phyloP scores from a whole-genome alignment of 768 basidiomycete genomes.

The Pulveroboletus ravenelii region DNA sequence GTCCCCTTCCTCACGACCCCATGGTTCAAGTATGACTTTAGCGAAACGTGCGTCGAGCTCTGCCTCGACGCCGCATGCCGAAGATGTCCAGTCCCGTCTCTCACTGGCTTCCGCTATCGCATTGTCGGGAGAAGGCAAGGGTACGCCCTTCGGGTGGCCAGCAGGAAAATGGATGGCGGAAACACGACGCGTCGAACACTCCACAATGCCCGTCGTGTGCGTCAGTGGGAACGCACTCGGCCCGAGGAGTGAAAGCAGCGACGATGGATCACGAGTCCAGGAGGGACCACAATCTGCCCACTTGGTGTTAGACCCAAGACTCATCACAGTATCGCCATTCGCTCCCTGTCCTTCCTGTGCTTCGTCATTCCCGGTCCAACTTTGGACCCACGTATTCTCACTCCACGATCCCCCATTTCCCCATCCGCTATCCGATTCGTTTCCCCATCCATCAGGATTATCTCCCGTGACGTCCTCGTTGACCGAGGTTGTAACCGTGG shows the following conservation, averaged over 20 bases:
- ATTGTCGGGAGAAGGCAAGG: neutral
- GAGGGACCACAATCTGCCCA: conserved; percentile 18
- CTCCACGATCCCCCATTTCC: neutral
- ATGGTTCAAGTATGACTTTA: conserved; percentile 51
- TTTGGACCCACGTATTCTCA: conserved; percentile 12
- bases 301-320: neutral
- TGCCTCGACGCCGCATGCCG: conserved; percentile 37
- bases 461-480: neutral
- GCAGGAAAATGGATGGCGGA: conserved; percentile 41
- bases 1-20: conserved; percentile 41
- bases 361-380: conserved; percentile 1
- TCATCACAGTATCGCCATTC: neutral
- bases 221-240: conserved; percentile 55
- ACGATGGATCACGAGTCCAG: conserved; percentile 20
- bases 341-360: conserved; percentile 8
- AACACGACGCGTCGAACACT: conserved; percentile 59
- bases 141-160: conserved; percentile 13
- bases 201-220: conserved; percentile 61
- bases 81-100: conserved; percentile 14
- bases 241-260: conserved; percentile 46
- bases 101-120: conserved; percentile 6
- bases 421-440: conserved; percentile 9
- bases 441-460: conserved; percentile 2
- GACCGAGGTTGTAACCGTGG: neutral
- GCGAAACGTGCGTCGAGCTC: conserved; percentile 45